A percentile compares a stretch with the other conserved stretches of the same genome.
phyloP scores from a whole-genome alignment of 1,284 basidiomycete species.

The Microbotryum silenes-acaulis region DNA sequence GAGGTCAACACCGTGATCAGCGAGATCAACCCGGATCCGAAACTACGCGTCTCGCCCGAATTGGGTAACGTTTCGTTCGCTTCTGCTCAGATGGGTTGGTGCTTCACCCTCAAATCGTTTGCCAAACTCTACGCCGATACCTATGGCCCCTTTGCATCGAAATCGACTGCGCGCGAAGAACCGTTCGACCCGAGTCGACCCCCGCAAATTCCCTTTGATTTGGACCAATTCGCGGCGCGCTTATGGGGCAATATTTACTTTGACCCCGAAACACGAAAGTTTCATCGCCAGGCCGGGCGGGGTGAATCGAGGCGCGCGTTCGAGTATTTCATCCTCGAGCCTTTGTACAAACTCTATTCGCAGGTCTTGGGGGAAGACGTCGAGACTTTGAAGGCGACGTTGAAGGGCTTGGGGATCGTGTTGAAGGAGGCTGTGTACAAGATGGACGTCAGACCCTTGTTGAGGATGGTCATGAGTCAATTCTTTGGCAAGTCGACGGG shows the following conservation, averaged over 20 bases:
- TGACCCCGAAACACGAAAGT: constrained; percentile 70
- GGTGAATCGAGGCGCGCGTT: constrained; percentile 69
- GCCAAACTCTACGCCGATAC: constrained; percentile 94
- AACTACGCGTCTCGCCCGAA: constrained; percentile 81
- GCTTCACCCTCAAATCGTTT: constrained; percentile 89
- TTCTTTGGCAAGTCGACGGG: constrained; percentile 90
- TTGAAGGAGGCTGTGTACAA: constrained; percentile 93
- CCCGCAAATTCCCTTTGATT: constrained; percentile 34
- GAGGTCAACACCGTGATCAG: constrained; percentile 96
- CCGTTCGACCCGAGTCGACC: too few relatives aligned
- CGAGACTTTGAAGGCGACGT: constrained; percentile 68
- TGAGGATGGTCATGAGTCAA: constrained; percentile 87
- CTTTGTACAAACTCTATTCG: constrained; percentile 95
- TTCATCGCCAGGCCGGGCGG: constrained; percentile 73
- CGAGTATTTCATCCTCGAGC: constrained; percentile 93
- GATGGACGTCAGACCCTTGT: constrained; percentile 90
- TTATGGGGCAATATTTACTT: constrained; percentile 99
- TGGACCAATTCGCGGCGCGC: constrained; percentile 60
- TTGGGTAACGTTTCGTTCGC: constrained; percentile 96
- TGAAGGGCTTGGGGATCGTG: constrained; percentile 71
- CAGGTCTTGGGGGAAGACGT: constrained; percentile 86
- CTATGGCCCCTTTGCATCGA: constrained; percentile 50
- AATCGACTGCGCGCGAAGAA: constrained; percentile 41
- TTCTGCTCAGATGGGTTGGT: constrained; percentile 94
- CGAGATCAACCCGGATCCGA: constrained; percentile 78